Conservation (phyloP, 2,329 filamentous ascomycete genomes). For the Sordariomycetes sp. region DNA sequence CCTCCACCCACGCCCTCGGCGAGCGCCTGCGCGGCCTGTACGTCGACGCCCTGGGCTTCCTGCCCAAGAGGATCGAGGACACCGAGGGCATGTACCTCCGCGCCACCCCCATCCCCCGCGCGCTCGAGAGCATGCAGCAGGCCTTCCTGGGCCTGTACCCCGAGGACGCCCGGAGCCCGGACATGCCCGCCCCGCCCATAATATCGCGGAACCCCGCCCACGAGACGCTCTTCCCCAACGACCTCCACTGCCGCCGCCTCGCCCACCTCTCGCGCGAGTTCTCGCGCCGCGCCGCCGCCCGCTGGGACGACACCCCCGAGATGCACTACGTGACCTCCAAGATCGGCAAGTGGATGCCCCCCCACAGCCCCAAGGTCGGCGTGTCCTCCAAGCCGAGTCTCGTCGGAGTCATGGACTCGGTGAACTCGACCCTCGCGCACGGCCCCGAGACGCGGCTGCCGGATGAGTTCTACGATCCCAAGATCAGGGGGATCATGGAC, state of each 20-base stretch:
- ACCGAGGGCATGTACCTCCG: slow-evolving; percentile 59
- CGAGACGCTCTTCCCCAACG: slow-evolving; percentile 75
- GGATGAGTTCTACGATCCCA: slow-evolving; percentile 74
- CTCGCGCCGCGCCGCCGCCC: slow-evolving; percentile 57
- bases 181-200: slow-evolving; percentile 53
- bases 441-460: slow-evolving; percentile 71
- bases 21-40: slow-evolving; percentile 60
- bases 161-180: slow-evolving; percentile 24
- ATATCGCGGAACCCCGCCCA: slow-evolving; percentile 53
- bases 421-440: slow-evolving; percentile 83
- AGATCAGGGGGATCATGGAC: slow-evolving; percentile 56
- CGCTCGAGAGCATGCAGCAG: slow-evolving; percentile 69
- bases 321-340: slow-evolving; percentile 74
- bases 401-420: slow-evolving; percentile 85
- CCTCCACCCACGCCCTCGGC: slow-evolving; percentile 61
- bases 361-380: slow-evolving; percentile 36
- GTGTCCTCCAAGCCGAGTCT: slow-evolving; percentile 78
- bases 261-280: slow-evolving; percentile 59
- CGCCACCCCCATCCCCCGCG: slow-evolving; percentile 62
- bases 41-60: slow-evolving; percentile 62
- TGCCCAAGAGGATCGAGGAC: slow-evolving; percentile 43
- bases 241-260: slow-evolving; percentile 62
- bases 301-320: slow-evolving; percentile 68
- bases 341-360: slow-evolving; percentile 79
- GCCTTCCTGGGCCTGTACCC: slow-evolving; percentile 69